Conservation (phyloP, 2,329 filamentous ascomycete species). For the Talaromyces sp. region DNA sequence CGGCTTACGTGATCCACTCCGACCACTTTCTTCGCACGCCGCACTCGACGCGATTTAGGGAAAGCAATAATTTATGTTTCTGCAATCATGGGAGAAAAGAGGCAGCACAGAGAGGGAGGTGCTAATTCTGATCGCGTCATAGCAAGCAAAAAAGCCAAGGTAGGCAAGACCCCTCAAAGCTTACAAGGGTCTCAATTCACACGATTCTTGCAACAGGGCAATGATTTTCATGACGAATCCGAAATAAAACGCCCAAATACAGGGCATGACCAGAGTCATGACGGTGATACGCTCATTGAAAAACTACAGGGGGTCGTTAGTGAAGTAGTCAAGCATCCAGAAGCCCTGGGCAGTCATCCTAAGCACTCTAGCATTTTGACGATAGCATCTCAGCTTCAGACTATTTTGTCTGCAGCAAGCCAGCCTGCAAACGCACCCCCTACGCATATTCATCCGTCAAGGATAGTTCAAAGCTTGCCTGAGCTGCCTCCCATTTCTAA, state of each 20-base stretch:
- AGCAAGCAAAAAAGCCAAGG: slow-evolving; percentile 16
- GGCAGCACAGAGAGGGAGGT: slow-evolving; percentile 14
- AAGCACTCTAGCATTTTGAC: slow-evolving; percentile 6
- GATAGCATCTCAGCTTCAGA: slow-evolving; percentile 4
- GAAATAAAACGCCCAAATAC: neutral
- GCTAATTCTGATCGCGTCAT: neutral
- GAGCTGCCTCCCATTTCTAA: slow-evolving; percentile 57
- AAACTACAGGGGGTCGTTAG: slow-evolving; percentile 4
- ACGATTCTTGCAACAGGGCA: neutral
- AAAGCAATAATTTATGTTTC: neutral
- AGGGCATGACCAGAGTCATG: neutral
- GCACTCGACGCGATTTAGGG: neutral
- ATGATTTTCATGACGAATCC: neutral
- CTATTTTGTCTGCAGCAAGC: slow-evolving; percentile 2
- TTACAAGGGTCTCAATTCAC: neutral
- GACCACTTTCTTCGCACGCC: neutral
- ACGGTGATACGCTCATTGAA: slow-evolving; percentile 4
- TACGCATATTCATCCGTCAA: slow-evolving; percentile 1
- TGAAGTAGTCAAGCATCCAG: slow-evolving; percentile 6
- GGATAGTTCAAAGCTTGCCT: slow-evolving; percentile 13
- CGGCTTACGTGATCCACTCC: neutral
- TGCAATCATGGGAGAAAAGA: slow-evolving; percentile 22
- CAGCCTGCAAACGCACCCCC: slow-evolving; percentile 6
- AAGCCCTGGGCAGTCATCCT: slow-evolving; percentile 4
- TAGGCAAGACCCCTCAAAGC: slow-evolving; percentile 3